Conservation (phyloP, 768 basidiomycete genomes). For the Lactarius pseudohatsudake region DNA sequence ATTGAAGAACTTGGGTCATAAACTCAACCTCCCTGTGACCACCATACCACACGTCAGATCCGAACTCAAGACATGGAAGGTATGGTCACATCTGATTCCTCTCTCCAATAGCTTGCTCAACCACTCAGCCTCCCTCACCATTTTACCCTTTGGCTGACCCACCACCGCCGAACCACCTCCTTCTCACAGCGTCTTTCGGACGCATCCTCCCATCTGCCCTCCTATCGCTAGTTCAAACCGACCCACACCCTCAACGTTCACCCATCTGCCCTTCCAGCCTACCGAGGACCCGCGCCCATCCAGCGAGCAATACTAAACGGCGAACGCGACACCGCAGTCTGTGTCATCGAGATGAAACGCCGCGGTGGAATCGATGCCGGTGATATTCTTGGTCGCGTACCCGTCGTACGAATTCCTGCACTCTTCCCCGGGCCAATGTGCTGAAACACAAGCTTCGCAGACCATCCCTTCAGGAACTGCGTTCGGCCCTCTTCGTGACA, state of each 20-base stretch:
- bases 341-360: slow-evolving; percentile 65
- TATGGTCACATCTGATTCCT: slow-evolving; percentile 34
- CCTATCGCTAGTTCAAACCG: slow-evolving; percentile 59
- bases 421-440: neutral
- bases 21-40: slow-evolving; percentile 53
- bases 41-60: slow-evolving; percentile 58
- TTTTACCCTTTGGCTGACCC: slow-evolving; percentile 32
- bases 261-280: slow-evolving; percentile 81
- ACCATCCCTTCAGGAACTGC: slow-evolving; percentile 48
- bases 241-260: slow-evolving; percentile 79
- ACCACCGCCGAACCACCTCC: slow-evolving; percentile 47
- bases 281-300: slow-evolving; percentile 90
- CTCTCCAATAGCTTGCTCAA: slow-evolving; percentile 8
- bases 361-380: slow-evolving; percentile 77
- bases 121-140: slow-evolving; percentile 44
- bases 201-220: slow-evolving; percentile 69
- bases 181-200: slow-evolving; percentile 90
- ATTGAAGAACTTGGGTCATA: slow-evolving; percentile 57
- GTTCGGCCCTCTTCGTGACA: slow-evolving; percentile 56
- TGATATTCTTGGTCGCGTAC: slow-evolving; percentile 56
- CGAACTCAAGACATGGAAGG: slow-evolving; percentile 67
- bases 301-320: slow-evolving; percentile 77
- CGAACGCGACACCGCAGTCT: slow-evolving; percentile 72
- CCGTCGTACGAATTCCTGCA: slow-evolving; percentile 46
- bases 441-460: slow-evolving; percentile 39